Base-by-base conservation (phyloP, 768 basidiomycete species). In the Lactarius hatsudake region DNA sequence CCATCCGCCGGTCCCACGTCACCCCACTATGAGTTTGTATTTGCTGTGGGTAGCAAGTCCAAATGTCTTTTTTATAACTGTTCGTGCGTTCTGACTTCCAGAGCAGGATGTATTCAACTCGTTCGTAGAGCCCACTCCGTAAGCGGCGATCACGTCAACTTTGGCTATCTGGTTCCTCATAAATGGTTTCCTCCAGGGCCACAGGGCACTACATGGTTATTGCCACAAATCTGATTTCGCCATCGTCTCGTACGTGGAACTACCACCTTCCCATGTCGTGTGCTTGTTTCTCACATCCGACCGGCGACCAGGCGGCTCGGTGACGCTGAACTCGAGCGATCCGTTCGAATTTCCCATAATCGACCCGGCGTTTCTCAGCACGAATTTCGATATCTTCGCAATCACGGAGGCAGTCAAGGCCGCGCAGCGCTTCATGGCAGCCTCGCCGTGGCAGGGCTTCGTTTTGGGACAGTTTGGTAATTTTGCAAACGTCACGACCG, bases 291-390 rank as follows among this genome's bases (percentile, higher is more conserved):
- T 34, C 3, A 26, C 26, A 38, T 28, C 9, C 23, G 34, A 36
- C 10, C 9, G 28, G 28, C 32, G 30, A 3, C 28, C 17, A 58
- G 64, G 66, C 20, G 74, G 76, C 2, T 65, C 71, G 23, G 59
- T 76, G 18, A 71, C 26, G 5, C 63, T 76, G 18, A 63, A 55
- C 5, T 73, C 73, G 23, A 36, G 57, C 2, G 61, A 73, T 61
- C 71, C 74, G 0, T 72, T 75, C 59, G 72, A 65, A 20, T 40
- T 45, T 32, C 76, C 74, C 13, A 56, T 72, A 32, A 71, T 76
- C 55, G 66, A 76, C 64, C 71, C 71, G 7, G 64, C 38, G n/a
- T 63, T 61, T n/a, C 34, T 57, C 54, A 56, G 20, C 42, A 13
- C 59, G 3, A 10, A 32, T 13, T 34, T 65, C 30, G 63, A 64